Conservation (phyloP, 495 filamentous ascomycete species). For the Penicillium antarcticum region DNA sequence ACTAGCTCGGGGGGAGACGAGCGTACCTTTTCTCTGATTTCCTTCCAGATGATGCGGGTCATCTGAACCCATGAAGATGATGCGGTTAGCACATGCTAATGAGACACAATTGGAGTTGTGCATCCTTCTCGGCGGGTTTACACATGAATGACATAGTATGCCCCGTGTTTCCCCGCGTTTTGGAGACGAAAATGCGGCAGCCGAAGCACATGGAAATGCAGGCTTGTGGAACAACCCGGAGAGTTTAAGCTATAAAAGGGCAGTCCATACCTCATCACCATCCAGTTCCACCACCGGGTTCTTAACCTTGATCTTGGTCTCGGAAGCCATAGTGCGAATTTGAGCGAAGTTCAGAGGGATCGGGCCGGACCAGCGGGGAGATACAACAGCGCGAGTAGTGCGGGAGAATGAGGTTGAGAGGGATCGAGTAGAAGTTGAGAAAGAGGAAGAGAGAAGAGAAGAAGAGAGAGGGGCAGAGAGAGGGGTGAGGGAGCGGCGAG, state of each 20-base stretch:
- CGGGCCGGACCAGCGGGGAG: slow-evolving; percentile 36
- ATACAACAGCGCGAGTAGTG: slow-evolving; percentile 23
- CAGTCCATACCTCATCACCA: slow-evolving; percentile 72
- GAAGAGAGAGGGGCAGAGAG: slow-evolving; percentile 30
- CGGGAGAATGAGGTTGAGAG: slow-evolving; percentile 26
- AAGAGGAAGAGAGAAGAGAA: slow-evolving; percentile 25
- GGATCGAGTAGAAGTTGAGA: slow-evolving; percentile 21
- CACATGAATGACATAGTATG: slow-evolving; percentile 7
- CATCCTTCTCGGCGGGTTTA: slow-evolving; percentile 3
- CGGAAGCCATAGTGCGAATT: slow-evolving; percentile 46
- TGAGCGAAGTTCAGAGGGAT: slow-evolving; percentile 29
- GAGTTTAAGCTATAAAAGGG: slow-evolving; percentile 25
- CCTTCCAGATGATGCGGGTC: slow-evolving; percentile 98
- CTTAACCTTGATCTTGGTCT: slow-evolving; percentile 89
- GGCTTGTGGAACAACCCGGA: slow-evolving; percentile 22
- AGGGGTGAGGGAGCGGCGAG: slow-evolving; percentile 38
- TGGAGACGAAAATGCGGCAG: slow-evolving; percentile 26
- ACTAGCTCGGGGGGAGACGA: slow-evolving; percentile 4
- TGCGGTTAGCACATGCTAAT: slow-evolving; percentile 22
- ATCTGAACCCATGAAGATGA: slow-evolving; percentile 50
- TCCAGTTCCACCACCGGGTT: slow-evolving; percentile 97
- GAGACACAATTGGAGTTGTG: not conserved
- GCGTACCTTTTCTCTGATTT: slow-evolving; percentile 88
- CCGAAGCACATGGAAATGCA: slow-evolving; percentile 16
- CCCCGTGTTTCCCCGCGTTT: slow-evolving; percentile 39